These are phyloP conservation scores for Guyanaporus albipodus DNA, from an alignment of 768 basidiomycete genomes.

Conservation along the genomic window DNA sequence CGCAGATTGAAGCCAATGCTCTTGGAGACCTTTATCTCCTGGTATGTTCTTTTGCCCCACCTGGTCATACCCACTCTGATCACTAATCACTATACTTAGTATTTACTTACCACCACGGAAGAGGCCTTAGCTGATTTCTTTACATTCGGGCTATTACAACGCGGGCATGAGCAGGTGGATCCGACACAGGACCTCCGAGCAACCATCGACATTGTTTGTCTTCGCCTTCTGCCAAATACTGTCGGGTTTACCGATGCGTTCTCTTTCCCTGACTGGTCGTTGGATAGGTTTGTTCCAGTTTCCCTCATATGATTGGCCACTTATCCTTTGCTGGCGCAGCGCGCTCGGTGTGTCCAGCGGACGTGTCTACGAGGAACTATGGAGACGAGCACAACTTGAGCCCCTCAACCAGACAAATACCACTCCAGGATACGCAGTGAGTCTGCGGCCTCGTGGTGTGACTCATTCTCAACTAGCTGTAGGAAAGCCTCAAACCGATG, in stretches of 20 bases:
- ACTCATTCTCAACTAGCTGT: neutral
- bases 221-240: constrained; percentile 54
- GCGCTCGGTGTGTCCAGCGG: constrained; percentile 63
- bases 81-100: constrained; percentile 36
- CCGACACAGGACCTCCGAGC: constrained; percentile 47
- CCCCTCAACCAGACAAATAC: constrained; percentile 54
- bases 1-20: constrained; percentile 14
- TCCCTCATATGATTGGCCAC: neutral
- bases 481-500: constrained; percentile 27
- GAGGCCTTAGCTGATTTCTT: constrained; percentile 54
- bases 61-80: neutral
- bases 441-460: neutral
- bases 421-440: constrained; percentile 54
- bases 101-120: constrained; percentile 57
- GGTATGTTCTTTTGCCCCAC: constrained; percentile 12
- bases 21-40: constrained; percentile 28
- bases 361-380: constrained; percentile 63
- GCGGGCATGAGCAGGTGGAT: constrained; percentile 30
- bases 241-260: constrained; percentile 72
- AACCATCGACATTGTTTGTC: constrained; percentile 46
- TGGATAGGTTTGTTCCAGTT: constrained; percentile 48
- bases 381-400: constrained; percentile 53
- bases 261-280: constrained; percentile 70
- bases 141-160: constrained; percentile 45
- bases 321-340: constrained; percentile 29